Conservation (phyloP, 345 rosid species). For the Linum lewisii region DNA sequence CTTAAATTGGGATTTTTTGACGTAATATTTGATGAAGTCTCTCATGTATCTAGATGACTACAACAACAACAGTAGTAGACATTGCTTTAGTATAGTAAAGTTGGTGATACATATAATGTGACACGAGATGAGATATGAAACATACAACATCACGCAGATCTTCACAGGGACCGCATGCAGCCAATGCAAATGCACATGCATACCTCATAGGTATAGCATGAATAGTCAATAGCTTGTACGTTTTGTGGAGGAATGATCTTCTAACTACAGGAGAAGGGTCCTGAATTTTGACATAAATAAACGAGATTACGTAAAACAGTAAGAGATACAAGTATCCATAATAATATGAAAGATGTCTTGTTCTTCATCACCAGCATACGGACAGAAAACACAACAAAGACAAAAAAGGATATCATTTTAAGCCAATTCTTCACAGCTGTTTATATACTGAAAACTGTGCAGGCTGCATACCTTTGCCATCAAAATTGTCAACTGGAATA, state of each 20-base stretch:
- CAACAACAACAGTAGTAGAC: slow-evolving; percentile 18
- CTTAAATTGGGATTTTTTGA: slow-evolving; percentile 37
- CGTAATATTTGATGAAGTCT: slow-evolving; percentile 53
- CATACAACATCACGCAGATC: slow-evolving; percentile 63
- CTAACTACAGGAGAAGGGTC: slow-evolving; percentile 45
- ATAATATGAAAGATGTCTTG: background rate
- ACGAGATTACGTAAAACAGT: background rate
- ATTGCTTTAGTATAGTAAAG: slow-evolving; percentile 10
- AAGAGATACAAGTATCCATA: background rate
- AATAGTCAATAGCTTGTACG: slow-evolving; percentile 48
- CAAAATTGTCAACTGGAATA: slow-evolving; percentile 49
- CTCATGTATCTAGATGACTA: slow-evolving; percentile 62
- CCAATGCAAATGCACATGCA: slow-evolving; percentile 76
- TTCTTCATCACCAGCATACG: background rate
- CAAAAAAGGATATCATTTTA: background rate
- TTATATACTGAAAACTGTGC: slow-evolving; percentile 10
- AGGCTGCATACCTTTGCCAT: slow-evolving; percentile 51
- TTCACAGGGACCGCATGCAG: slow-evolving; percentile 35
- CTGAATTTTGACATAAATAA: slow-evolving; percentile 32
- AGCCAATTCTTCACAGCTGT: background rate
- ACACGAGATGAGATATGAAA: slow-evolving; percentile 12
- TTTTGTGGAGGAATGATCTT: slow-evolving; percentile 53
- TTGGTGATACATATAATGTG: background rate
- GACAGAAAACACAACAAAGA: too few relatives aligned
- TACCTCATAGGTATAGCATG: slow-evolving; percentile 61